Evolutionary conservation across 257 asterid genomes (phyloP).

Genomic region (Penstemon newberryi): DNA sequence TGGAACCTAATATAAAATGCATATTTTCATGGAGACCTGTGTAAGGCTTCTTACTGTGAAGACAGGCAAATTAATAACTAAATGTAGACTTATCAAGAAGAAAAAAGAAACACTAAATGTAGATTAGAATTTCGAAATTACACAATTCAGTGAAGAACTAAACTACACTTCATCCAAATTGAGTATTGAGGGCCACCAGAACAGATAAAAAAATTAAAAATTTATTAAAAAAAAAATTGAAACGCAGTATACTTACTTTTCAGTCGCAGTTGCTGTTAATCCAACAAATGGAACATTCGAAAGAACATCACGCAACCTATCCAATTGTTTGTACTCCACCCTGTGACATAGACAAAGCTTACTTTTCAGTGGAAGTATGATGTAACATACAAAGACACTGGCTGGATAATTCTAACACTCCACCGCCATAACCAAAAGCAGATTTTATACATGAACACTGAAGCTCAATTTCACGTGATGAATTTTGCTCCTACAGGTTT

Average conservation of each 20-base stretch:
- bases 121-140: not conserved
- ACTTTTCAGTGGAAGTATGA: not conserved
- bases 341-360: constrained; percentile 44
- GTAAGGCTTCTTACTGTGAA: constrained; percentile 8
- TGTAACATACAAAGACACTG: not conserved
- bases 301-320: constrained; percentile 72
- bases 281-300: constrained; percentile 74
- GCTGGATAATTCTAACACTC: constrained; percentile 2
- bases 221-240: not conserved
- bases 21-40: constrained; percentile 8
- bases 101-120: not conserved
- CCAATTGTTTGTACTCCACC: constrained; percentile 84
- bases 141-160: not conserved
- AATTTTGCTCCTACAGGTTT: not conserved
- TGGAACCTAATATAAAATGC: constrained; percentile 4
- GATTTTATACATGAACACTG: not conserved
- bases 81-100: not conserved
- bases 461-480: constrained; percentile 10
- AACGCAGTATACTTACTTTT: constrained; percentile 56
- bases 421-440: not conserved
- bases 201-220: not conserved
- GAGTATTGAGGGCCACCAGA: constrained; percentile 3
- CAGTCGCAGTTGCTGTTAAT: constrained; percentile 96
- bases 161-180: constrained; percentile 17
- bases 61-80: not conserved